Evolutionary conservation across 192 early-diverging fungal species (phyloP), one percentile per base, ranked within the genome.

Genomic region (Backusella macrospora): DNA sequence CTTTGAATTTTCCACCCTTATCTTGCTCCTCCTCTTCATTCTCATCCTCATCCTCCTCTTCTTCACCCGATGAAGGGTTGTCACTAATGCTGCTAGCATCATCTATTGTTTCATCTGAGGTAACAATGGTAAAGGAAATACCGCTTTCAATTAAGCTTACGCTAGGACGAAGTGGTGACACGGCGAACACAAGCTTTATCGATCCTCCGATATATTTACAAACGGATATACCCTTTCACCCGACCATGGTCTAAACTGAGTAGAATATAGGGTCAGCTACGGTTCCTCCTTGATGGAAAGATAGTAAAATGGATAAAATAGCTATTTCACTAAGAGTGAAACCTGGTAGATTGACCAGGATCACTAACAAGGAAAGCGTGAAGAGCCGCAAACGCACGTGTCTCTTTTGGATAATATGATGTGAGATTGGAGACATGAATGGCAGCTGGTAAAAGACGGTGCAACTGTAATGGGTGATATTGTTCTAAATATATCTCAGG

Each of bases 381-480:
- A 70, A 84, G 84, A 18, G 83, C 81, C 1, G 78, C 73, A 23
- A 82, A 77, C 5, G 86, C 84, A 37, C 86, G 63, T 23, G 86
- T 77, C 73, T 88, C 86, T 43, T 86, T 86, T 15, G 83, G 83
- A 55, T 82, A 67, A 8, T 83, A 74, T n/a, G 83, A 81, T n/a
- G 78, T 81, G n/a, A 81, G 72, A 67, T 84, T 81, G 66, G 85
- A 69, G 38, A 88, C 78, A 62, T 80, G 18, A 9, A 88, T 74
- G 39, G 82, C 67, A n/a, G 76, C 68, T 0, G 86, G 86, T 9
- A 88, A 42, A 52, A 88, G 47, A 26, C 86, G 78, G 15, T 83
- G 76, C 46, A 76, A 63, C 46, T 72, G 67, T 14, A 52, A 73
- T 48, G 37, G 74, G 26, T 42, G 81, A 14, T 40, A 59, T 23